Base-by-base conservation (phyloP, 2,329 filamentous ascomycete species). In the Thelonectria discophora region DNA sequence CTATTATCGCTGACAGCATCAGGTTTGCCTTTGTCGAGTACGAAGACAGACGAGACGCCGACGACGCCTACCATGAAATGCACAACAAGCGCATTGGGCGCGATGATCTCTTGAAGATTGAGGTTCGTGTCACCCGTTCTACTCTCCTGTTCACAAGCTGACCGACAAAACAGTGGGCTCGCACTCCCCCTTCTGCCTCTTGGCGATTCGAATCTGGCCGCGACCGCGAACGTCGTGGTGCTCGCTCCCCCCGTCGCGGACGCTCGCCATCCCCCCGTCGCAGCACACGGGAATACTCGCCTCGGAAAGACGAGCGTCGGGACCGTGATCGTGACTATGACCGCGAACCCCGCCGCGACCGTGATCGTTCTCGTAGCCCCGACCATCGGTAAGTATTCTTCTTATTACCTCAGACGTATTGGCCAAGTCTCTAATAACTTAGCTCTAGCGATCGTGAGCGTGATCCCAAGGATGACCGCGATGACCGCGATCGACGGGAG, bases 41-140 rank as follows among this genome's bases (percentile, higher is more conserved):
- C 79, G 95, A 99, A 83, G 96, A 94, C 79, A 92, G 94, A 73
- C 94, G 95, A 72, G 95, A 99, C 84, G 94, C 95, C 67, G 95
- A 99, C 79, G 95, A 99, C 82, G 95, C 95, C 49, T 99, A 99
- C 78, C 93, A 99, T 79, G 95, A 99, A 82, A 99, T 99, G 95
- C 95, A 99, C 77, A 98, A 98, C 84, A 97, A 97, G 88, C 93
- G 94, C 69, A 93, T 99, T 72, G 94, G 93, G 49, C 90, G 94
- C 65, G 95, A 99, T 76, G 95, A 99, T 74, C 82, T 97, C 62
- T 78, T 99, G 81, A 99, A 99, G 84, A 98, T 99, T 69, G 95
- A 99, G 87, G 95, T 97, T 81, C 70, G 86, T 70, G 17, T 11
- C 15, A 24, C n/a, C 11, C 15, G 13, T 30, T 8, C 10, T 15